These are phyloP conservation scores for Didymella glomerata DNA, from an alignment of 2,329 filamentous ascomycete genomes.

Conservation along the genomic window DNA sequence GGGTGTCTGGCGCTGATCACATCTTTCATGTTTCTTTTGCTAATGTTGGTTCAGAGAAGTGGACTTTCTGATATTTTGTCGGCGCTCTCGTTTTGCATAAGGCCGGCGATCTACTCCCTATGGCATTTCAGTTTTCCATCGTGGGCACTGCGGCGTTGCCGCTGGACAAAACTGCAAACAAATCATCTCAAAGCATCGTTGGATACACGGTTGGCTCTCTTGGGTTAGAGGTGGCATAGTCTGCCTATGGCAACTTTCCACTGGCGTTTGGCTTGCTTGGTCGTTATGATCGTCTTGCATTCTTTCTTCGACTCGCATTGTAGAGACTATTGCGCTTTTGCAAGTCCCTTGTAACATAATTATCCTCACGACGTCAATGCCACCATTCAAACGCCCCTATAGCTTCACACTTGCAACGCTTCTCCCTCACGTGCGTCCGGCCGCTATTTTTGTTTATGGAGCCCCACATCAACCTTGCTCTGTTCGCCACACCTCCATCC, in stretches of 20 bases:
- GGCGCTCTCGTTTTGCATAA: conserved; percentile 14
- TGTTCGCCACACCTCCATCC: not conserved
- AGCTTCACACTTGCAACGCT: not conserved
- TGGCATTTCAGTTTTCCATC: not conserved
- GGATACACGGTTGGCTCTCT: not conserved
- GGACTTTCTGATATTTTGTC: conserved; percentile 10
- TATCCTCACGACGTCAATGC: conserved; percentile 19
- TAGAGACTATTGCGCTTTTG: not conserved
- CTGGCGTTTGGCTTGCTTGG: conserved; percentile 13
- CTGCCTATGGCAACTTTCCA: conserved; percentile 14
- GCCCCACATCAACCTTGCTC: not conserved
- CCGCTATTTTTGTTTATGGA: not conserved
- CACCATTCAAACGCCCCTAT: not conserved
- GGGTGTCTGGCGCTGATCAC: conserved; percentile 45
- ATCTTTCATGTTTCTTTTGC: conserved; percentile 8
- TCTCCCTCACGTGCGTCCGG: not conserved
- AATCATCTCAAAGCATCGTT: conserved; percentile 12
- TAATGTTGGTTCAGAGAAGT: conserved; percentile 16
- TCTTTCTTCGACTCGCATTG: not conserved
- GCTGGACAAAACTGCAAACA: not conserved
- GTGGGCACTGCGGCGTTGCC: conserved; percentile 14
- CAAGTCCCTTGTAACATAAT: conserved; percentile 7
- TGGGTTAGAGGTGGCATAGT: not conserved
- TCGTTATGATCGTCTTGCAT: not conserved
- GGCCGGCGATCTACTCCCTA: conserved; percentile 7